Conservation (phyloP, 2,329 filamentous ascomycete species). For the Colletotrichum paranaense region DNA sequence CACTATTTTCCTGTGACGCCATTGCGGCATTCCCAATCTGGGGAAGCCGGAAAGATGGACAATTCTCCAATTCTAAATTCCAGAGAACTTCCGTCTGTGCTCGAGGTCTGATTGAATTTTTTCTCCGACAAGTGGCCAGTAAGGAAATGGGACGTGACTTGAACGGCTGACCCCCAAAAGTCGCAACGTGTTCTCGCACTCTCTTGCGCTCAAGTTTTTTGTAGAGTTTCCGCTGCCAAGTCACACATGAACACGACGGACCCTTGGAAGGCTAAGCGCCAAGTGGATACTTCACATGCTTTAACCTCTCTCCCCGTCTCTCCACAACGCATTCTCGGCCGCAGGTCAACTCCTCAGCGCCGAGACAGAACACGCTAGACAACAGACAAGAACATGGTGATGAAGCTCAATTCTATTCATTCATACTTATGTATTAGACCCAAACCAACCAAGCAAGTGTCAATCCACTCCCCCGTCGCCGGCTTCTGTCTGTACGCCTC, state of each 20-base stretch:
- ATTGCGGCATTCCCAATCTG: too few species aligned
- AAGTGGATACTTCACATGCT: conserved; percentile 13
- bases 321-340: neutral
- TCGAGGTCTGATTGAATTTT: neutral
- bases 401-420: conserved; percentile 30
- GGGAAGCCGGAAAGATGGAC: too few species aligned
- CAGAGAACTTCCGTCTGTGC: neutral
- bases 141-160: neutral
- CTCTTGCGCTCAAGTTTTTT: conserved; percentile 5
- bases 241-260: neutral
- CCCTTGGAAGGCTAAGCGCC: neutral
- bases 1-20: too few species aligned
- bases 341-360: neutral
- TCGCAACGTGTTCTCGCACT: neutral
- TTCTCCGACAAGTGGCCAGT: neutral
- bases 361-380: neutral
- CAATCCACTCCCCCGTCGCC: conserved; percentile 30
- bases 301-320: neutral
- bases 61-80: too few species aligned
- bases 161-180: neutral
- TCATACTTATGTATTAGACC: conserved; percentile 29
- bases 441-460: conserved; percentile 24
- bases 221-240: neutral
- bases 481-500: conserved; percentile 19
- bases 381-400: neutral